Conservation (phyloP, 345 rosid genomes). For the Hibiscus syriacus region DNA sequence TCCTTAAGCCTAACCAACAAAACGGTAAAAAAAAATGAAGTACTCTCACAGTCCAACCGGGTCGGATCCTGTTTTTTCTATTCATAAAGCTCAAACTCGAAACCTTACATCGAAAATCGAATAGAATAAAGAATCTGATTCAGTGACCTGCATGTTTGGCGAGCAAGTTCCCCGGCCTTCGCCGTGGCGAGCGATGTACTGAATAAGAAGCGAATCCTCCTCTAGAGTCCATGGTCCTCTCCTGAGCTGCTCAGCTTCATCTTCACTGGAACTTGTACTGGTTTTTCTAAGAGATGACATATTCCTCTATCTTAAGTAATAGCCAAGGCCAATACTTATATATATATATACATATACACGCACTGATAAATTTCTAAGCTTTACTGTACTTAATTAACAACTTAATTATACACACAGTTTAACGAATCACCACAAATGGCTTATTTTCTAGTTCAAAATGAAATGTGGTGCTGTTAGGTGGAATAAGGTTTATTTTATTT, state of each 20-base stretch:
- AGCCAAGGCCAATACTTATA: slow-evolving; percentile 9
- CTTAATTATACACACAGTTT: not conserved
- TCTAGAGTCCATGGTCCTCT: slow-evolving; percentile 80
- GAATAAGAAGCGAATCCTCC: slow-evolving; percentile 59
- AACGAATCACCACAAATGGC: not conserved
- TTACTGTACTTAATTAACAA: slow-evolving; percentile 5
- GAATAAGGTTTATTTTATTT: not conserved
- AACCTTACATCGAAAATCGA: no score
- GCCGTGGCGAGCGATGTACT: slow-evolving; percentile 52
- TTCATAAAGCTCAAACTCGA: no score
- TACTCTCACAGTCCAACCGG: no score
- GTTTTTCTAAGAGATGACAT: slow-evolving; percentile 15
- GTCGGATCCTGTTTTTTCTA: no score
- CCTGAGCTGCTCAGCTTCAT: slow-evolving; percentile 28
- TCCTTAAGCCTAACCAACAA: slow-evolving; percentile 36
- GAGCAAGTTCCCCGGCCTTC: slow-evolving; percentile 72
- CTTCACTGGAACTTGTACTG: slow-evolving; percentile 1
- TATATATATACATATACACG: no score
- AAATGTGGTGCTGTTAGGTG: not conserved
- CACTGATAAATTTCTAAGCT: not conserved
- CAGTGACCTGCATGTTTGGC: slow-evolving; percentile 54
- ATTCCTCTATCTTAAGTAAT: not conserved
- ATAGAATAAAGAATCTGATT: not conserved
- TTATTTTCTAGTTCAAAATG: not conserved
- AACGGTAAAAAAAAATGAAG: not conserved